These are phyloP conservation scores for Lenwebbia sp. DNA, from an alignment of 345 rosid species.

Conservation along the genomic window DNA sequence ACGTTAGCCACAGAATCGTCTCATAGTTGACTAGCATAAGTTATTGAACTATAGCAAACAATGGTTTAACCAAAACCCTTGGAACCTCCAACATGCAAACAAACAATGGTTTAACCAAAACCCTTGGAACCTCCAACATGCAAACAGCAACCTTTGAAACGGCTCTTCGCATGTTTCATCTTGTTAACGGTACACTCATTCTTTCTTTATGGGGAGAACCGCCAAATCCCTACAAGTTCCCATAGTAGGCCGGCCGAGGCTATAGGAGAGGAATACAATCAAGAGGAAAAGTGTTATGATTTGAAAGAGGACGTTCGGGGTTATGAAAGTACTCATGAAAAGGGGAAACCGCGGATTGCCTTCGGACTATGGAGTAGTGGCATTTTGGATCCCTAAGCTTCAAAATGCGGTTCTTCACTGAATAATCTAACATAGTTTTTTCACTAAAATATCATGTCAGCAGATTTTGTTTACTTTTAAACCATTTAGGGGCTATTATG, in stretches of 20 bases:
- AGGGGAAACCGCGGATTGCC: neutral
- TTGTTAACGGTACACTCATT: neutral
- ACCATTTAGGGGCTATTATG: neutral
- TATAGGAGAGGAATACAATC: neutral
- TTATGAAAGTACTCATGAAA: neutral
- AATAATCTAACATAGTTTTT: neutral
- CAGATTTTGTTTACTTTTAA: neutral
- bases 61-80: neutral
- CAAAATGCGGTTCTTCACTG: neutral
- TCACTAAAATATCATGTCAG: neutral
- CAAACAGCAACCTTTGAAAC: neutral
- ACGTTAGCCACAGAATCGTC: neutral
- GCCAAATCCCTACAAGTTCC: too few relatives aligned
- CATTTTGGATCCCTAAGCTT: neutral
- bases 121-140: neutral
- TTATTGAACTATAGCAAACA: neutral
- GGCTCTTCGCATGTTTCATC: neutral
- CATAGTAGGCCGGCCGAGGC: neutral
- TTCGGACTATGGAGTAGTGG: neutral
- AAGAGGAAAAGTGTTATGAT: neutral
- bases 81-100: neutral
- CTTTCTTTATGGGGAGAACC: too few relatives aligned
- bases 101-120: neutral
- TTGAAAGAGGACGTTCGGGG: neutral
- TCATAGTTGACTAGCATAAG: neutral